phyloP scores from a whole-genome alignment of 2,329 filamentous ascomycete genomes.

The Microsporum ferrugineum region DNA sequence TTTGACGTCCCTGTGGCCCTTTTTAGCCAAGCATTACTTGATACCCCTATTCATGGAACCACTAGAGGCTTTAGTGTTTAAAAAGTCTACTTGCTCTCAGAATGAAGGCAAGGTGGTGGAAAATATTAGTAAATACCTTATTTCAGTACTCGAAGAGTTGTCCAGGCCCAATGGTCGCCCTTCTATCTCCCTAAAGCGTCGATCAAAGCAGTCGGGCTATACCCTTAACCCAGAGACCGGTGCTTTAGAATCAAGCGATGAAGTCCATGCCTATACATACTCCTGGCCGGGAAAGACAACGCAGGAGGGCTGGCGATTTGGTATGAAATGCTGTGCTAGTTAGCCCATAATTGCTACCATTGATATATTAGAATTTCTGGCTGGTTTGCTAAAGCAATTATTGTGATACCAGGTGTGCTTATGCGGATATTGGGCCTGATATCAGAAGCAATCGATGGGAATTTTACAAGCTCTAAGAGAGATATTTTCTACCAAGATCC shows the following conservation, averaged over 20 bases:
- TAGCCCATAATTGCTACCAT: not conserved
- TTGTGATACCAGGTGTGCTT: conserved; percentile 37
- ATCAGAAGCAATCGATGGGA: conserved; percentile 39
- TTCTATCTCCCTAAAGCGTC: conserved; percentile 20
- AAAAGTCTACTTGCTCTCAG: not conserved
- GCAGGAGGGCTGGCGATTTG: conserved; percentile 49
- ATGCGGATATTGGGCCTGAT: conserved; percentile 47
- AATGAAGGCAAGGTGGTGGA: conserved; percentile 17
- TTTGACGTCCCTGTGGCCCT: not conserved
- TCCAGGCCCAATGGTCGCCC: conserved; percentile 20
- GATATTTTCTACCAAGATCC: conserved; percentile 55
- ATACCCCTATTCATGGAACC: not conserved
- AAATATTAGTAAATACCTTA: conserved; percentile 24
- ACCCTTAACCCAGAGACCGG: conserved; percentile 22
- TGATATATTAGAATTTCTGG: not conserved
- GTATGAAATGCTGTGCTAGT: conserved; percentile 22
- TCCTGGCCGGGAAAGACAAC: conserved; percentile 45
- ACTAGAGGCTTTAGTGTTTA: not conserved
- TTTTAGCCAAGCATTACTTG: not conserved
- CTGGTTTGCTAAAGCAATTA: not conserved
- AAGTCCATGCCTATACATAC: conserved; percentile 24
- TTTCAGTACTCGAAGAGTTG: conserved; percentile 20
- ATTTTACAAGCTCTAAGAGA: conserved; percentile 47
- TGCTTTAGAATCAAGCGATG: conserved; percentile 19
- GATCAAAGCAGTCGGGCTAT: conserved; percentile 13